Evolutionary conservation across 1,284 basidiomycete genomes (phyloP).

Genomic region (Irpex rosettiformis): DNA sequence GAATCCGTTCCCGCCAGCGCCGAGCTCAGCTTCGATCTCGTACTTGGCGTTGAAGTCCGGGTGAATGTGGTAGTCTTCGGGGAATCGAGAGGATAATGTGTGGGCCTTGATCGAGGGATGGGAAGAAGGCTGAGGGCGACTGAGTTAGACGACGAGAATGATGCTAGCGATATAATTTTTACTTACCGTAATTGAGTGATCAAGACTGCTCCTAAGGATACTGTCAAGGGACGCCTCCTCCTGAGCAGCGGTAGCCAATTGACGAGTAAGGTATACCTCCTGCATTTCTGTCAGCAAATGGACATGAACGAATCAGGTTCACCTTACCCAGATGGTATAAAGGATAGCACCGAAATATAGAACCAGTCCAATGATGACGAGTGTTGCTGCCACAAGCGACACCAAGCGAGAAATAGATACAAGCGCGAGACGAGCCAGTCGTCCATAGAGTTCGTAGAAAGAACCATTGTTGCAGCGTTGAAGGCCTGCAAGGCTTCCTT

Average conservation of each 20-base stretch:
- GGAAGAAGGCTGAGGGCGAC: not conserved
- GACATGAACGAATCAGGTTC: not conserved
- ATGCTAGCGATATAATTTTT: not conserved
- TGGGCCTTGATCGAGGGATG: not conserved
- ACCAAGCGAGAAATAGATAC: not conserved
- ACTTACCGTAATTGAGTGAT: not conserved
- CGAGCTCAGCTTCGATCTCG: not conserved
- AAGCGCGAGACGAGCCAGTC: not conserved
- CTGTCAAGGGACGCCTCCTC: not conserved
- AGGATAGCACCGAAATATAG: not conserved
- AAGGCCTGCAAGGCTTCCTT: not conserved
- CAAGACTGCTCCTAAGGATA: not conserved
- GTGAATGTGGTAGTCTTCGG: not conserved
- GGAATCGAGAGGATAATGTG: not conserved
- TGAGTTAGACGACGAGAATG: not conserved
- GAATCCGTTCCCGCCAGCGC: not conserved
- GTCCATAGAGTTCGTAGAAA: not conserved
- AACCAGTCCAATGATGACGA: not conserved
- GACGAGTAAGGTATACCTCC: too few relatives aligned
- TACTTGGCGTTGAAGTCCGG: not conserved
- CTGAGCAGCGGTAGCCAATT: not conserved
- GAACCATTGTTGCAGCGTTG: not conserved
- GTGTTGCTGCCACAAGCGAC: not conserved
- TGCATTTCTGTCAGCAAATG: not conserved
- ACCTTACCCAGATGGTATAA: not conserved